Conservation (phyloP, 495 filamentous ascomycete species). For the Extremus antarcticus region DNA sequence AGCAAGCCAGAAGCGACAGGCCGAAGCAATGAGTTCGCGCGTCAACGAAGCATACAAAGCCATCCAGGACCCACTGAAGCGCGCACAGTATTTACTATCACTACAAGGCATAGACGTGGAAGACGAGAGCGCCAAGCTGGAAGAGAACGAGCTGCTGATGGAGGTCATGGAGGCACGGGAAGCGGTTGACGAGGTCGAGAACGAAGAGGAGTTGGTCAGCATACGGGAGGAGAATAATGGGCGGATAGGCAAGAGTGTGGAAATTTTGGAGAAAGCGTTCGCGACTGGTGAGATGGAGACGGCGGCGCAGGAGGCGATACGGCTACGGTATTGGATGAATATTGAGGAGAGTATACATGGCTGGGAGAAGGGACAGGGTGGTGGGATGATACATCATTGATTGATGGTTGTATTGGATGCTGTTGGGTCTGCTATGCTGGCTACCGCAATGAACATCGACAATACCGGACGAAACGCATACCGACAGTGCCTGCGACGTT, state of each 20-base stretch:
- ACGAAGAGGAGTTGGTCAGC: conserved; percentile 50
- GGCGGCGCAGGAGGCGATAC: conserved; percentile 60
- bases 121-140: conserved; percentile 56
- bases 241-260: conserved; percentile 51
- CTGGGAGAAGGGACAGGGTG: conserved; percentile 72
- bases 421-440: no score
- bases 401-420: no score
- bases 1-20: conserved; percentile 44
- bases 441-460: no score
- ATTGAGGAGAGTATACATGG: conserved; percentile 65
- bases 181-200: conserved; percentile 63
- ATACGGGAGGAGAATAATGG: conserved; percentile 56
- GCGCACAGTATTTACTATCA: conserved; percentile 74
- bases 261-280: conserved; percentile 52
- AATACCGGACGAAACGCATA: no score
- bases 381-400: conserved; percentile 49
- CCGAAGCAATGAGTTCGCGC: conserved; percentile 59
- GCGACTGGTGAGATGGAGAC: conserved; percentile 48
- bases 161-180: conserved; percentile 82
- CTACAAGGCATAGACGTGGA: conserved; percentile 65
- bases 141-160: conserved; percentile 65
- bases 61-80: conserved; percentile 58
- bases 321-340: conserved; percentile 86
- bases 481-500: no score
- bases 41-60: conserved; percentile 89